Base-by-base conservation (phyloP, 257 asterid species). In the Misopates orontium region DNA sequence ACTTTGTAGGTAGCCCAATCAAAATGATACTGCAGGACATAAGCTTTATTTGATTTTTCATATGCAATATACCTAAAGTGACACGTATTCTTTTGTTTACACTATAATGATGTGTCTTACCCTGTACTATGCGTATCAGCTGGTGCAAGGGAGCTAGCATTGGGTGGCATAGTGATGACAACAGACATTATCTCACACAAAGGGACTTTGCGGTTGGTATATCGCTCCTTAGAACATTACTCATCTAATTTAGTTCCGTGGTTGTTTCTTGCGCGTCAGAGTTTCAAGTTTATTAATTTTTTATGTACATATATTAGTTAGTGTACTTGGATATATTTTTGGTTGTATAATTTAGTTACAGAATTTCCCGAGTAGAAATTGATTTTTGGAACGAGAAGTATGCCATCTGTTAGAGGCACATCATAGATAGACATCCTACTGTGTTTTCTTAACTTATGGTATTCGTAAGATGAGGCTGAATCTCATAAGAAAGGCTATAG, bases 111-210 rank as follows among this genome's bases (percentile, higher is more conserved):
- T 14, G n/a, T 71, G 24, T 60, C 61, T 42, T 53, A 4, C 68
- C 62, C 21, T 47, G 52, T 77, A 57, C 25, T 53, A n/a, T 62
- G 19, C 41, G 56, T 60, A 50, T 56, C 80, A 91, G 96, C 75
- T 89, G 98, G 98, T 83, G 88, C 73, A 87, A 73, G 73, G 97
- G 94, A 71, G 88, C 97, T 57, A 87, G 94, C 80, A 89, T 93
- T 39, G 97, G 98, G 69, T 93, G 97, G 96, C 98, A 93, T 76
- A 87, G 96, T 71, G 98, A 89, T 67, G 95, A 93, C 66, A 93
- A 93, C 70, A 82, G 95, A 73, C 84, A 81, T 39, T 91, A 93
- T 78, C 98, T 93, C 62, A 87, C 81, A 68, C 98, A 93, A 73
- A 77, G 98, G 66, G 91, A 83, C 48, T 93, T 84, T 73, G 90